A percentile compares a stretch with the other conserved stretches of the same genome.
Conservation (phyloP, 1,284 basidiomycete genomes). For the Cutaneotrichosporon cavernicola region DNA sequence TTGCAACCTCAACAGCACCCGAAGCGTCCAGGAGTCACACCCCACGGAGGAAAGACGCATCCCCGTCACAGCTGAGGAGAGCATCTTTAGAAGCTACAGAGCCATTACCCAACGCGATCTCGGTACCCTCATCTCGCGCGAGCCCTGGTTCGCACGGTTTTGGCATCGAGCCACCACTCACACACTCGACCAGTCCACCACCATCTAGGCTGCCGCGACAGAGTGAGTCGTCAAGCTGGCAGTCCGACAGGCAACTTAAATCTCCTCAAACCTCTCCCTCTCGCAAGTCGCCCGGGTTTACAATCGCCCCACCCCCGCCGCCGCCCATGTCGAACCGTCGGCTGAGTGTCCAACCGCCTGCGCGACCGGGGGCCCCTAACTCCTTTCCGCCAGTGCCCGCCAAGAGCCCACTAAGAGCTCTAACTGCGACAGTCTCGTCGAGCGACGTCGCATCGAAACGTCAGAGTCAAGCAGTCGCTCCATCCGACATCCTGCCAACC, state of each 20-base stretch:
- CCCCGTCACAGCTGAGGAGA: neutral
- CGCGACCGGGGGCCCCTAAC: slow-evolving; percentile 10
- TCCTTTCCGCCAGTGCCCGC: slow-evolving; percentile 43
- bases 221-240: neutral
- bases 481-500: neutral
- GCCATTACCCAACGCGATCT: neutral
- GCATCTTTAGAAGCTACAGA: neutral
- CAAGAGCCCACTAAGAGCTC: slow-evolving; percentile 42
- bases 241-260: neutral
- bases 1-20: neutral
- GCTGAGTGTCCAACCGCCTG: slow-evolving; percentile 4
- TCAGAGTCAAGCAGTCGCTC: neutral
- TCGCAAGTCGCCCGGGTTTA: slow-evolving; percentile 34
- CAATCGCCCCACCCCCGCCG: slow-evolving; percentile 31
- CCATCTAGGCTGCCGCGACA: neutral
- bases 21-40: neutral
- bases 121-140: neutral
- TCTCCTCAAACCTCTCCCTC: neutral
- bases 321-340: slow-evolving; percentile 19
- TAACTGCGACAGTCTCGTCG: neutral
- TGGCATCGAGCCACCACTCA: neutral
- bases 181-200: neutral
- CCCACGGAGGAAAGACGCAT: neutral
- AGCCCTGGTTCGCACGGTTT: neutral
- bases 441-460: neutral